Percentiles rank a stretch among this genome's conserved stretches.
Evolutionary conservation across 805 yeast species (phyloP).

Genomic region (Scheffersomyces ergatensis): DNA sequence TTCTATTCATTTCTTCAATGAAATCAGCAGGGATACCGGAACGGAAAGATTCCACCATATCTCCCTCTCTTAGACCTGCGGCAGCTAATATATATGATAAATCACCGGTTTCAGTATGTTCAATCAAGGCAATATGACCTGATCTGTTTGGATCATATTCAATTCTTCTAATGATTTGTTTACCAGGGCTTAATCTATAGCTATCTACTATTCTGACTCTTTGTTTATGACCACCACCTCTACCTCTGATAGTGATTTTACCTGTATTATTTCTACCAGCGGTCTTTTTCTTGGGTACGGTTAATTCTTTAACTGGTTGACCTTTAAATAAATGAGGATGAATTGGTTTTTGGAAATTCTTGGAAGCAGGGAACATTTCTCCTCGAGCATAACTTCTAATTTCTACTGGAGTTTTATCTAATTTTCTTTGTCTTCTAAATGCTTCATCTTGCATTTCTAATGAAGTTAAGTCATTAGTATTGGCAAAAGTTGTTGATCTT

Average conservation of each 20-base stretch:
- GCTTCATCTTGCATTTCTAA: conserved; percentile 77
- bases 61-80: conserved; percentile 92
- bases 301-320: conserved; percentile 71
- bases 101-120: conserved; percentile 59
- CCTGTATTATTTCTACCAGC: conserved; percentile 93
- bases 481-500: background rate
- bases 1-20: conserved; percentile 63
- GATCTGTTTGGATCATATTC: conserved; percentile 96
- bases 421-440: conserved; percentile 68
- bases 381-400: conserved; percentile 75
- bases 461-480: conserved; percentile 45
- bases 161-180: conserved; percentile 77
- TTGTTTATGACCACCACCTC: conserved; percentile 96
- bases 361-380: conserved; percentile 73
- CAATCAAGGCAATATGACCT: conserved; percentile 84
- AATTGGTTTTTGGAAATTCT: conserved; percentile 86
- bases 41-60: conserved; percentile 84
- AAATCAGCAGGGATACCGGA: conserved; percentile 79
- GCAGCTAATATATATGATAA: conserved; percentile 84
- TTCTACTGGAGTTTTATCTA: conserved; percentile 66
- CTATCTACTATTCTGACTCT: conserved; percentile 83
- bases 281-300: conserved; percentile 64
- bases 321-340: conserved; percentile 88
- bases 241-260: conserved; percentile 84
- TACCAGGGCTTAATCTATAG: conserved; percentile 63